phyloP scores from a whole-genome alignment of 805 yeast genomes.

The Alloascoidea hylecoeti region DNA sequence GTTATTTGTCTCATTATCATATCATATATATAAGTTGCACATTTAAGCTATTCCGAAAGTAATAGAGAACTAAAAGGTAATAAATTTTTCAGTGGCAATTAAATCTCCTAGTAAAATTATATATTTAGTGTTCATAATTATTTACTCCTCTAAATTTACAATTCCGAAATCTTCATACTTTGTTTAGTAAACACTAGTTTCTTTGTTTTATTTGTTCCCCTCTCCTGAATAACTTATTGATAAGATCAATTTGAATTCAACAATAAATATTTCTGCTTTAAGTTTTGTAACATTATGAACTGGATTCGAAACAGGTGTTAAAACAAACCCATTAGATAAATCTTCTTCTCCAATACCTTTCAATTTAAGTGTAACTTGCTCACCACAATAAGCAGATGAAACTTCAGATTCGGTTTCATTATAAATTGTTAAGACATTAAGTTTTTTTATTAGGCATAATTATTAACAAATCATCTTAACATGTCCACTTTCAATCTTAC shows the following conservation, averaged over 20 bases:
- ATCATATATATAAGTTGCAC: too few relatives aligned
- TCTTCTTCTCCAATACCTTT: slow-evolving; percentile 98
- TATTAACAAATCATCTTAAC: slow-evolving; percentile 57
- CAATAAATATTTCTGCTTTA: slow-evolving; percentile 94
- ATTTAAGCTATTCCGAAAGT: too few relatives aligned
- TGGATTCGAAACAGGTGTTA: slow-evolving; percentile 77
- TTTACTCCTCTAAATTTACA: slow-evolving; percentile 48
- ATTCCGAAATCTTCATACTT: slow-evolving; percentile 96
- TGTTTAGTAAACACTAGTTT: slow-evolving; percentile 97
- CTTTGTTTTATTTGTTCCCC: slow-evolving; percentile 94
- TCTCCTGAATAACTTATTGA: slow-evolving; percentile 91
- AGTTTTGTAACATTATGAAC: slow-evolving; percentile 82
- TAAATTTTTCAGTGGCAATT: too few relatives aligned
- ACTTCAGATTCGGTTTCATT: slow-evolving; percentile 96
- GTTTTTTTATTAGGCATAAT: slow-evolving; percentile 85
- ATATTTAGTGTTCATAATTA: too few relatives aligned
- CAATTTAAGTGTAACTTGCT: slow-evolving; percentile 86
- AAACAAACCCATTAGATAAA: slow-evolving; percentile 78
- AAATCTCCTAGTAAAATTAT: too few relatives aligned
- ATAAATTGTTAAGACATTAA: slow-evolving; percentile 73
- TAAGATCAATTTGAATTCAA: slow-evolving; percentile 86
- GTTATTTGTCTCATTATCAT: too few relatives aligned
- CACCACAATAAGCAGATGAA: slow-evolving; percentile 85
- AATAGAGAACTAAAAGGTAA: too few relatives aligned
- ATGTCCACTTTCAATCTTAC: slow-evolving; percentile 94